Evolutionary conservation across 345 rosid species (phyloP).

Genomic region (Syzygium oleosum): DNA sequence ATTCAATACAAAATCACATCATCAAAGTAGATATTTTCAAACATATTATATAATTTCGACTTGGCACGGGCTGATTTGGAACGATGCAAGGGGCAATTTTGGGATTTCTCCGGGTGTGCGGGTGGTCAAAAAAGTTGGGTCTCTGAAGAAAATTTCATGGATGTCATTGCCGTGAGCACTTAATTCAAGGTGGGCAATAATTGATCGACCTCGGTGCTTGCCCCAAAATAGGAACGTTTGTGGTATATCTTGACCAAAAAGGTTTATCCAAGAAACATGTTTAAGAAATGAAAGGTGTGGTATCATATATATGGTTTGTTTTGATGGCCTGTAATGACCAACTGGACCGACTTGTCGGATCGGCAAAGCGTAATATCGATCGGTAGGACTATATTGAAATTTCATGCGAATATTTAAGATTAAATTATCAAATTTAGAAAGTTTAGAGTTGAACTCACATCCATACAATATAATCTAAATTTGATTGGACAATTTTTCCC

Average conservation of each 20-base stretch:
- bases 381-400: neutral
- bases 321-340: neutral
- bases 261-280: neutral
- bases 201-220: neutral
- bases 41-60: neutral
- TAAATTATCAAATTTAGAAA: neutral
- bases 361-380: accelerated
- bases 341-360: neutral
- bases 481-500: neutral
- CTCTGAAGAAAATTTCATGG: neutral
- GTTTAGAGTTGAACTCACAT: neutral
- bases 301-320: too few relatives aligned
- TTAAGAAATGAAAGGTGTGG: neutral
- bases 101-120: neutral
- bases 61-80: neutral
- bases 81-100: neutral
- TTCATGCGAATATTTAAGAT: neutral
- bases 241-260: neutral
- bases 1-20: neutral
- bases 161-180: neutral
- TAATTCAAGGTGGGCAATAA: neutral
- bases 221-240: neutral
- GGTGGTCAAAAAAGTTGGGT: neutral
- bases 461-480: accelerated
- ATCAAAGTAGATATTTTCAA: neutral